These are phyloP conservation scores for Penicillium cinerascens DNA, from an alignment of 495 filamentous ascomycete species.

Conservation along the genomic window DNA sequence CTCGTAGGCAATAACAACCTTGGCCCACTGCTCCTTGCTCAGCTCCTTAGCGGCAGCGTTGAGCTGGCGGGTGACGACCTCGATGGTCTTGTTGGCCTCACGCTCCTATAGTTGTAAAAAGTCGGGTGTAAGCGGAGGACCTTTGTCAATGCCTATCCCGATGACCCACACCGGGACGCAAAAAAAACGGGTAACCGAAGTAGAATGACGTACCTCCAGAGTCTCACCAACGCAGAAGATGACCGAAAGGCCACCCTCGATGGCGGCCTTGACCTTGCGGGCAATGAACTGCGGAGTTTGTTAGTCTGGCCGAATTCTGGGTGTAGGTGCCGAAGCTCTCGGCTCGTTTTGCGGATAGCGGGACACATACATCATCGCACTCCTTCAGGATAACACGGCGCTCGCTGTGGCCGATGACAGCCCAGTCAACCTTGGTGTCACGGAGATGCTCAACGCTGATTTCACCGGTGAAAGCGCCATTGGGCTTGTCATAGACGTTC, in stretches of 20 bases:
- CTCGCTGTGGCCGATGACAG: slow-evolving; percentile 90
- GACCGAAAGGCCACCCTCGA: slow-evolving; percentile 81
- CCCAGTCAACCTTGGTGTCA: slow-evolving; percentile 83
- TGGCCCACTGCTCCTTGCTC: slow-evolving; percentile 74
- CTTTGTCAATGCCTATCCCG: slow-evolving; percentile 16
- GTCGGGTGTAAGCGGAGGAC: slow-evolving; percentile 28
- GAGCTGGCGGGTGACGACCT: slow-evolving; percentile 82
- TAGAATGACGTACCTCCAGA: slow-evolving; percentile 57
- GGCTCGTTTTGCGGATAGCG: background rate
- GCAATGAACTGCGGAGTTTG: slow-evolving; percentile 61
- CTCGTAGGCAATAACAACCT: slow-evolving; percentile 97
- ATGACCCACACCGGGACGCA: slow-evolving; percentile 25
- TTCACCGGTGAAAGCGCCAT: slow-evolving; percentile 96
- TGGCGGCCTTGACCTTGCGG: slow-evolving; percentile 85
- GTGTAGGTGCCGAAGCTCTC: background rate
- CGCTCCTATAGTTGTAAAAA: slow-evolving; percentile 59
- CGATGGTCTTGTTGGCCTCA: slow-evolving; percentile 79
- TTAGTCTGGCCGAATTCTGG: background rate
- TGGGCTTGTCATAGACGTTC: slow-evolving; percentile 95
- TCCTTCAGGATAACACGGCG: slow-evolving; percentile 83
- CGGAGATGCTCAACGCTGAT: slow-evolving; percentile 87
- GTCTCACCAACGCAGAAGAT: slow-evolving; percentile 97
- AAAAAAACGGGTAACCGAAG: slow-evolving; percentile 23
- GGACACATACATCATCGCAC: slow-evolving; percentile 57
- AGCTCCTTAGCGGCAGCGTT: slow-evolving; percentile 61